Percentiles rank a stretch among this genome's conserved stretches.
Conservation (phyloP, 139 green algal species). For the Yamagishiella unicocca region DNA sequence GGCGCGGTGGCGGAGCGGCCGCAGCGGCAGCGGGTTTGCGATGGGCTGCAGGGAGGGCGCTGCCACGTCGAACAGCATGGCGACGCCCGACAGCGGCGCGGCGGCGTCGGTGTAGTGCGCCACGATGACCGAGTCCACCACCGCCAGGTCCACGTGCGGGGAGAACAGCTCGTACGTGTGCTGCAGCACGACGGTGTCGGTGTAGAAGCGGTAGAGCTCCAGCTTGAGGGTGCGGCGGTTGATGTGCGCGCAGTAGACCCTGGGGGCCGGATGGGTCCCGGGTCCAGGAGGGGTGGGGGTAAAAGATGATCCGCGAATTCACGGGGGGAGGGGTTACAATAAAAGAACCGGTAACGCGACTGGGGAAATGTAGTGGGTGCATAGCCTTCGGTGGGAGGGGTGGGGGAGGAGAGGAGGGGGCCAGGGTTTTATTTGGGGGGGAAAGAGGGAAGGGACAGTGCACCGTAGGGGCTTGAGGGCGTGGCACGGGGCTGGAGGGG, state of each 20-base stretch:
- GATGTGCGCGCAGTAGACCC: conserved; percentile 73
- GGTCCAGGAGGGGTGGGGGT: no score
- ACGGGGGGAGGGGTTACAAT: no score
- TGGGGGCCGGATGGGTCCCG: no score
- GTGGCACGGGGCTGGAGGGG: no score
- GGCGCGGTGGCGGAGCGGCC: conserved; percentile 20
- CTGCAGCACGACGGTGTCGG: conserved; percentile 70
- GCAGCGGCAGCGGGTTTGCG: conserved; percentile 55
- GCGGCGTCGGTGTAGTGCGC: conserved; percentile 5
- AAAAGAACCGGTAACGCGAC: no score
- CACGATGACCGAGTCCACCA: conserved; percentile 59
- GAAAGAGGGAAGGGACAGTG: no score
- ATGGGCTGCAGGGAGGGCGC: conserved; percentile 41
- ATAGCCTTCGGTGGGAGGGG: no score
- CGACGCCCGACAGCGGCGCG: conserved; percentile 19
- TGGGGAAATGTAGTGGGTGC: no score
- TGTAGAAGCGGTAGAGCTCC: conserved; percentile 77
- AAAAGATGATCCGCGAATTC: no score
- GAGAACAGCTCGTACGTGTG: conserved; percentile 63
- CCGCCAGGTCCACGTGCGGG: conserved; percentile 46
- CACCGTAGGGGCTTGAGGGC: no score
- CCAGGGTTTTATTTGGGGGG: no score
- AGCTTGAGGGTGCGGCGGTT: conserved; percentile 50
- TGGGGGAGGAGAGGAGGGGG: no score
- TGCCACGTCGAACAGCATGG: conserved; percentile 53